Evolutionary conservation across 495 filamentous ascomycete species (phyloP), one percentile per base, ranked within the genome.

Genomic region (Neurospora cerealis): DNA sequence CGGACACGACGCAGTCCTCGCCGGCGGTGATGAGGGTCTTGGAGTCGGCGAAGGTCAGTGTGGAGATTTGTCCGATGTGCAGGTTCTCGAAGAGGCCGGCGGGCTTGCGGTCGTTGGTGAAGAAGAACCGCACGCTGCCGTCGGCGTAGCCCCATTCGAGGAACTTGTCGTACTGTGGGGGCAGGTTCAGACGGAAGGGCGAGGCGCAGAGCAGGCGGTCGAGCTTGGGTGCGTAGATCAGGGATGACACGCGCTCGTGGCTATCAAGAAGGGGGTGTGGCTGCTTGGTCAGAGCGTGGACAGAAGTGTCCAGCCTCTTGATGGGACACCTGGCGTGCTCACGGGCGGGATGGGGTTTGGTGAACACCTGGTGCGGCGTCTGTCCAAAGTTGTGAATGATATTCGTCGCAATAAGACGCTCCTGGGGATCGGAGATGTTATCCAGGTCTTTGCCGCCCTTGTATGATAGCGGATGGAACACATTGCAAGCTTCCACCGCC

Each of bases 301-400:
- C 91, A 5, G 91, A 89, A 34, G 89, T 91, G 82, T 98, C 96
- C 6, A 99, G 83, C 69, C 93, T 85, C 72, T 86, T 89, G 34
- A 86, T 82, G 42, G 88, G 89, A 70, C 83, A 86, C n/a, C 88
- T 82, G 36, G 86, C 81, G 54, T 90, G 87, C 76, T 98, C 95
- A 46, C 91, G 88, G 41, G 87, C 80, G 9, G 91, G 89, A 82
- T 99, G 96, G 19, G 90, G 85, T 74, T 91, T 89, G 38, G 89
- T 90, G 81, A 98, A 99, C 24, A 98, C 91, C 81, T 99, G 96
- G 81, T 95, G 90, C 3, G 96, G 96, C 15, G 96, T 99, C 80
- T 99, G 96, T 2, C 96, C 96, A 82, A 99, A 99, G 78, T 98
- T 98, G 82, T 99, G 94, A 74, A 99, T 97, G 78, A 97, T 97